Evolutionary conservation across 352 stramenopile species (phyloP), one percentile per base, ranked within the genome.

Genomic region (Phytophthora brassicae): DNA sequence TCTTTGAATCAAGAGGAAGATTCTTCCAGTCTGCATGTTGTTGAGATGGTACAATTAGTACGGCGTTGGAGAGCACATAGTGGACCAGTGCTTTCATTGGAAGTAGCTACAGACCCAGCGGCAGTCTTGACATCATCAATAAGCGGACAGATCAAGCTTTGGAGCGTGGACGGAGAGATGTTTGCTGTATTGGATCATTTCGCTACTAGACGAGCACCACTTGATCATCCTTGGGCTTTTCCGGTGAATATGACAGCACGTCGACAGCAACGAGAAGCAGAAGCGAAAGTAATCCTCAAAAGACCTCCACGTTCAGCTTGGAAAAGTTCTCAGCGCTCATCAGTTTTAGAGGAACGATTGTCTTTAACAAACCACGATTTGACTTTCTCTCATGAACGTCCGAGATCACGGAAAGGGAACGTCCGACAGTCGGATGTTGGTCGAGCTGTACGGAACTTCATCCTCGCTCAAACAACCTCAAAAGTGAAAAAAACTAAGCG

Each of bases 181-280:
- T 65, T 81, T 4, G 81, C 79, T 6, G 62, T 88, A 2, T 57
- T 92, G 9, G 81, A 92, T 54, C 78, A 85, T 46, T 89, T 85
- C 67, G 79, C 83, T 4, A 89, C 79, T 22, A 73, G 83, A 17
- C 73, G 79, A 23, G 56, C 70, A 13, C 80, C 79, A 46, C 67
- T 75, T 7, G 53, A 64, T 17, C 70, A 79, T 12, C 65, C 65
- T 4, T 92, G 84, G 84, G 59, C 51, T 9, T 84, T 92, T 48
- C 79, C 78, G 1, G 64, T 89, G 12, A 75, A 90, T 35, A 81
- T 86, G 75, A 36, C 33, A 23, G 54, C 63, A 33, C 77, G 79
- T 2, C 52, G 59, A 35, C 60, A 59, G 0, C 55, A 72, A 22
- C 72, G 77, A 52, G 73, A 81, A 46, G 44, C 29, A 13, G 70